Conservation (phyloP, 2,329 filamentous ascomycete genomes). For the Cordyceps farinosa region DNA sequence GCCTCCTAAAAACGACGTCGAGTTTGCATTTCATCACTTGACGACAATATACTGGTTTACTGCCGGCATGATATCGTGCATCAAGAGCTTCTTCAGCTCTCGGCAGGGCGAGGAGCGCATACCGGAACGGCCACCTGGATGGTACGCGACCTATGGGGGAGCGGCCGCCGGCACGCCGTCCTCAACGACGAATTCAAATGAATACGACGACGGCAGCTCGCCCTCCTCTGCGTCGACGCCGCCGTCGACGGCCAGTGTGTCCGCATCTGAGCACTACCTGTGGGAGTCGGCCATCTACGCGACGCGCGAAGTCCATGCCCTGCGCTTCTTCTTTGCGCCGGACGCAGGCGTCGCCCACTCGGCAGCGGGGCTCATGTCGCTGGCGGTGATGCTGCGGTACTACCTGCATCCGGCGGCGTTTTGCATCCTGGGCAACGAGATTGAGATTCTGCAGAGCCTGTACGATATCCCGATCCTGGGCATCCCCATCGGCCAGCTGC, state of each 20-base stretch:
- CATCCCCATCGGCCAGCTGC: slow-evolving; percentile 10
- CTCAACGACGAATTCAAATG: not conserved
- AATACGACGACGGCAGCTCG: not conserved
- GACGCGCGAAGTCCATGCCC: slow-evolving; percentile 8
- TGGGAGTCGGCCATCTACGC: slow-evolving; percentile 16
- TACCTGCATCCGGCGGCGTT: slow-evolving; percentile 13
- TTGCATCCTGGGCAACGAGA: slow-evolving; percentile 10
- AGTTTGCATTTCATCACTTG: slow-evolving; percentile 20
- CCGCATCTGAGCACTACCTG: slow-evolving; percentile 12
- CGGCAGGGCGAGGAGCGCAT: slow-evolving; percentile 7
- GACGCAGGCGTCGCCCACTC: slow-evolving; percentile 13
- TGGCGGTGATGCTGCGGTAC: slow-evolving; percentile 13
- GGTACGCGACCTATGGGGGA: not conserved
- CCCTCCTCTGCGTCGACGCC: not conserved
- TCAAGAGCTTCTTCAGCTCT: slow-evolving; percentile 14
- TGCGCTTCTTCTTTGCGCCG: slow-evolving; percentile 12
- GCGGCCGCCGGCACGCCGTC: not conserved
- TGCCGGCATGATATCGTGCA: slow-evolving; percentile 12
- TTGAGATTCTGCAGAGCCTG: slow-evolving; percentile 7
- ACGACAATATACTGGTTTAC: slow-evolving; percentile 21
- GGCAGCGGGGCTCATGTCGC: slow-evolving; percentile 13
- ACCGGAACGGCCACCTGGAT: slow-evolving; percentile 1
- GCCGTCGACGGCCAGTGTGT: not conserved
- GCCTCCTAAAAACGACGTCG: slow-evolving; percentile 18
- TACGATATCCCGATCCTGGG: slow-evolving; percentile 5